Evolutionary conservation across 139 green algal genomes (phyloP).

Genomic region (Gonium pectorale): DNA sequence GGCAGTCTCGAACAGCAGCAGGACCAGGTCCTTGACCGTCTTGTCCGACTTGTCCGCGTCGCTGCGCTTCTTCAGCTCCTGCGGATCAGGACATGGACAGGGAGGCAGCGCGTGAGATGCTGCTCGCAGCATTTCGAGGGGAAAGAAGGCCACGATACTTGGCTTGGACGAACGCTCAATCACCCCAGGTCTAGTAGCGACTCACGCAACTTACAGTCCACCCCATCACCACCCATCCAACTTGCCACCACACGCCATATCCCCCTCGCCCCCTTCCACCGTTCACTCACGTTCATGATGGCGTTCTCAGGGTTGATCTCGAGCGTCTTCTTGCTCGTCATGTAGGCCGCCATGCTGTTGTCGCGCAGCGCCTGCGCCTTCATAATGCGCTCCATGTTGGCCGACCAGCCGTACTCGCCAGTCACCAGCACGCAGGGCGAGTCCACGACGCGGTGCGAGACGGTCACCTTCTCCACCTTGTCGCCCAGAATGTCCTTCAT

Average conservation of each 20-base stretch:
- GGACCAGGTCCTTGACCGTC: slow-evolving; percentile 99
- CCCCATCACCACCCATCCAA: too few species aligned
- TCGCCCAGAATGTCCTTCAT: slow-evolving; percentile 96
- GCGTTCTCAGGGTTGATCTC: slow-evolving; percentile 99
- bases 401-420: slow-evolving; percentile 99
- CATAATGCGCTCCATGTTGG: slow-evolving; percentile 99
- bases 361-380: slow-evolving; percentile 98
- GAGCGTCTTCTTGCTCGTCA: slow-evolving; percentile 99
- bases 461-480: slow-evolving; percentile 92
- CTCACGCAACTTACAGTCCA: too few species aligned
- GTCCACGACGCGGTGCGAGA: slow-evolving; percentile 98
- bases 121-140: too few species aligned
- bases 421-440: slow-evolving; percentile 99
- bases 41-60: slow-evolving; percentile 98
- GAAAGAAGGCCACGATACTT: too few species aligned
- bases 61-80: slow-evolving; percentile 89
- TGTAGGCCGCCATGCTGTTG: slow-evolving; percentile 97
- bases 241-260: neutral
- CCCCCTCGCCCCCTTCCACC: neutral
- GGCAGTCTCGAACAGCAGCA: slow-evolving; percentile 99
- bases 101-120: too few species aligned
- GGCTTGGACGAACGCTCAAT: too few species aligned
- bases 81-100: too few species aligned
- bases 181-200: too few species aligned
- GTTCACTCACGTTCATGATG: slow-evolving; percentile 90